Evolutionary conservation across 805 yeast species (phyloP).

Genomic region (Blastobotrys mokoenaii): DNA sequence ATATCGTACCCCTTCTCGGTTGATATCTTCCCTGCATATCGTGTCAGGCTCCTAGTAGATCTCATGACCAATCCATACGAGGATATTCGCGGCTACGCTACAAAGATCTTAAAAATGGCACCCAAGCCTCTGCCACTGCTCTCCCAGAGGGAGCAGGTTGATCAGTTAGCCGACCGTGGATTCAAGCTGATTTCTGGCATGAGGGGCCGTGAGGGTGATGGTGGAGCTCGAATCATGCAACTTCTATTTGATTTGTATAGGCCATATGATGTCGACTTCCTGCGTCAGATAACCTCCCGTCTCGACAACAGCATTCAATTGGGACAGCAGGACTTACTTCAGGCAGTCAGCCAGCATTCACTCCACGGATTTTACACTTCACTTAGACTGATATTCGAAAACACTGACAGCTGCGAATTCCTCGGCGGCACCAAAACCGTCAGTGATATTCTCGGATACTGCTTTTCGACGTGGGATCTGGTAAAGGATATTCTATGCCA

Average conservation of each 20-base stretch:
- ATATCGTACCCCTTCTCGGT: slow-evolving; percentile 43
- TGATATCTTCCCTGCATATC: slow-evolving; percentile 32
- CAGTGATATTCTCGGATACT: no score
- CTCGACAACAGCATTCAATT: slow-evolving; percentile 30
- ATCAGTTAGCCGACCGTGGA: slow-evolving; percentile 21
- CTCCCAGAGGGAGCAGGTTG: slow-evolving; percentile 17
- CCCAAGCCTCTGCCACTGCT: slow-evolving; percentile 30
- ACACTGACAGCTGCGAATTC: slow-evolving; percentile 13
- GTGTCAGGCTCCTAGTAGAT: slow-evolving; percentile 47
- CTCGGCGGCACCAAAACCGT: slow-evolving; percentile 13
- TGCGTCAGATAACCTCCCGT: slow-evolving; percentile 27
- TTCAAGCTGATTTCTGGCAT: slow-evolving; percentile 26
- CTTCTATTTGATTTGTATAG: slow-evolving; percentile 35
- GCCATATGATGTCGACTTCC: slow-evolving; percentile 20
- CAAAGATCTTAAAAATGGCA: slow-evolving; percentile 38
- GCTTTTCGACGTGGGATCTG: slow-evolving; percentile 33
- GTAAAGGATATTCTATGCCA: slow-evolving; percentile 46
- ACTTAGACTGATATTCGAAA: slow-evolving; percentile 38
- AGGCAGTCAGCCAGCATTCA: slow-evolving; percentile 41
- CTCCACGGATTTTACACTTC: slow-evolving; percentile 68
- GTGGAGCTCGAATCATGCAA: slow-evolving; percentile 63
- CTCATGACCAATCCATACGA: slow-evolving; percentile 64
- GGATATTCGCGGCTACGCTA: slow-evolving; percentile 56
- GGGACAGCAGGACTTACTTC: slow-evolving; percentile 31
- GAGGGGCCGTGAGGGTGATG: slow-evolving; percentile 61